Percentiles rank a stretch among this genome's conserved stretches.
These are phyloP conservation scores for Leccinum pachyderme DNA, from an alignment of 1,284 basidiomycete genomes.

Conservation along the genomic window DNA sequence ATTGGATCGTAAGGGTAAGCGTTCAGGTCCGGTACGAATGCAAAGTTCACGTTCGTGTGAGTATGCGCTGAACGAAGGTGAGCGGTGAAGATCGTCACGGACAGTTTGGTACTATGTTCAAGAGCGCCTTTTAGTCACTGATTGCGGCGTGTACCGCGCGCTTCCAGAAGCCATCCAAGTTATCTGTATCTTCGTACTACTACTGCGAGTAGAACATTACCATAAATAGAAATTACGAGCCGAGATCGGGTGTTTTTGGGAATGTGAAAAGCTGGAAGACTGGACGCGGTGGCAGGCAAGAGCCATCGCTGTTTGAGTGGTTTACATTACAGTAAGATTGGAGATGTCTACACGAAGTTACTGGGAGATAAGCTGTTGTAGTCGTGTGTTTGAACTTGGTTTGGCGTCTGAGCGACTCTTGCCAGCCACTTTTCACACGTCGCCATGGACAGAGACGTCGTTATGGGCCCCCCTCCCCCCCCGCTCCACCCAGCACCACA, in stretches of 20 bases:
- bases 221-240: slow-evolving; percentile 25
- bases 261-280: slow-evolving; percentile 21
- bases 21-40: neutral
- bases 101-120: neutral
- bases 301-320: slow-evolving; percentile 13
- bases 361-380: slow-evolving; percentile 27
- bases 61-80: neutral
- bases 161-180: neutral
- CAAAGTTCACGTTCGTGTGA: neutral
- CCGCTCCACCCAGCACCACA: slow-evolving; percentile 30
- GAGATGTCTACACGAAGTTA: no score
- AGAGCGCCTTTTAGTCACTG: neutral
- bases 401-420: slow-evolving; percentile 15
- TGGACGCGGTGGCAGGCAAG: slow-evolving; percentile 28
- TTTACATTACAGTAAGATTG: neutral
- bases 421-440: slow-evolving; percentile 27
- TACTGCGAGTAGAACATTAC: slow-evolving; percentile 6
- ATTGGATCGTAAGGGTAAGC: neutral
- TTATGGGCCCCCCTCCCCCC: slow-evolving; percentile 50
- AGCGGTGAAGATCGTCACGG: neutral
- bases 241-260: slow-evolving; percentile 20
- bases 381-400: slow-evolving; percentile 36
- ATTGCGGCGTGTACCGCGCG: neutral
- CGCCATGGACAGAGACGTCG: slow-evolving; percentile 38
- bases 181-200: neutral